Evolutionary conservation across 2,329 filamentous ascomycete genomes (phyloP).

Genomic region (Pseudogymnoascus sp.): DNA sequence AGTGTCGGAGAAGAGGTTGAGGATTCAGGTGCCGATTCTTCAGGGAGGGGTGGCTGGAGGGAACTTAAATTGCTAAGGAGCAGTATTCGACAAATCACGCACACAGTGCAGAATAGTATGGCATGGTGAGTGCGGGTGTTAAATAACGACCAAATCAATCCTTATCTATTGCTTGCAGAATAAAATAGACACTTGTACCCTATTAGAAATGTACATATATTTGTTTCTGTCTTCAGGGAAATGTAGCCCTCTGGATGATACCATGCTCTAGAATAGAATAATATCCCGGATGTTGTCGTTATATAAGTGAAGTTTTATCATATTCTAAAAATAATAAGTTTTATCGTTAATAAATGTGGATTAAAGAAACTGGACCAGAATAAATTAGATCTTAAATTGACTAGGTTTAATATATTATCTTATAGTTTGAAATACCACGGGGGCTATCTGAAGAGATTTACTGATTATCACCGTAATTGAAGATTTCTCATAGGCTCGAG

Average conservation of each 20-base stretch:
- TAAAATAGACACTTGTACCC: neutral
- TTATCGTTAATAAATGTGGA: neutral
- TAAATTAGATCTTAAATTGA: neutral
- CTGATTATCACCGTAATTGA: neutral
- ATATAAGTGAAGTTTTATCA: neutral
- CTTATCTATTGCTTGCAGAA: neutral
- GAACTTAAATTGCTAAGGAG: neutral
- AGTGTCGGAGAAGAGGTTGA: neutral
- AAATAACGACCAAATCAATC: neutral
- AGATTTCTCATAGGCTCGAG: constrained; percentile 1
- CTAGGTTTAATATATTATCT: neutral
- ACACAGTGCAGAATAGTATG: neutral
- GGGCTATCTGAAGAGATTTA: neutral
- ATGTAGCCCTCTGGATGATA: neutral
- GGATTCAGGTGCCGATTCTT: too few species aligned
- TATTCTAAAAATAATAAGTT: neutral
- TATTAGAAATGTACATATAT: neutral
- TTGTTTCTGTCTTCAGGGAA: neutral
- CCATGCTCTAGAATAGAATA: neutral
- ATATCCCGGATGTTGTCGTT: neutral
- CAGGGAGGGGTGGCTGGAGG: neutral
- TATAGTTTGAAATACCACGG: neutral
- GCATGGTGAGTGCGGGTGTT: neutral
- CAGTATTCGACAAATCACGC: neutral
- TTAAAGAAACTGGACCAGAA: neutral